A percentile compares a stretch with the other conserved stretches of the same genome.
These are phyloP conservation scores for Mycogone perniciosa DNA, from an alignment of 2,329 filamentous ascomycete species.

Conservation along the genomic window DNA sequence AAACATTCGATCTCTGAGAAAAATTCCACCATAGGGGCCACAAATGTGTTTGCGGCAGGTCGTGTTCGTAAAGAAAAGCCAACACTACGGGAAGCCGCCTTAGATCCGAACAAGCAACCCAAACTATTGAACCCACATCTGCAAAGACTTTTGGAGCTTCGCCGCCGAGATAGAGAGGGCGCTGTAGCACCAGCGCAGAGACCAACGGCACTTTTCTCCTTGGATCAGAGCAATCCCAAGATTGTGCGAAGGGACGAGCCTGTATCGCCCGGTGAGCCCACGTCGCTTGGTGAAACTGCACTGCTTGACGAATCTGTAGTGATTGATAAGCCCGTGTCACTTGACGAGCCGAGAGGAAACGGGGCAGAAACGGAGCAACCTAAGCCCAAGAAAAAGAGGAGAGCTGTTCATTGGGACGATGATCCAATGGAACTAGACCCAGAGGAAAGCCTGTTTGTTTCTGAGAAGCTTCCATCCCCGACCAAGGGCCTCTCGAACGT, in stretches of 20 bases:
- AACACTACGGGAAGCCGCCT: slow-evolving; percentile 33
- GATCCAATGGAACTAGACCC: slow-evolving; percentile 17
- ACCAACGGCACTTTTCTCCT: slow-evolving; percentile 22
- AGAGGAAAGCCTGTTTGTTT: slow-evolving; percentile 20
- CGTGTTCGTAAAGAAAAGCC: slow-evolving; percentile 31
- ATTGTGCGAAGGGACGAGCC: background rate
- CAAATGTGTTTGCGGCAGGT: slow-evolving; percentile 43
- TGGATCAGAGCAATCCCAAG: slow-evolving; percentile 18
- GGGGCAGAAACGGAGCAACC: too few relatives aligned
- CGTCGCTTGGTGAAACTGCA: too few relatives aligned
- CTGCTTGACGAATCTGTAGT: background rate
- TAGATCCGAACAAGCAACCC: slow-evolving; percentile 35
- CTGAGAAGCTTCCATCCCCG: background rate
- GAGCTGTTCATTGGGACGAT: slow-evolving; percentile 22
- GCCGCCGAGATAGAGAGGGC: slow-evolving; percentile 39
- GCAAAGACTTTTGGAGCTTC: slow-evolving; percentile 36
- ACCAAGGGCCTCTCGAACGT: background rate
- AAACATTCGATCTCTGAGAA: background rate
- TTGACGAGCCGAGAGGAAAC: background rate
- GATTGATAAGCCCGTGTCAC: background rate
- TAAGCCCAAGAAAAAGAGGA: slow-evolving; percentile 19
- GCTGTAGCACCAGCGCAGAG: slow-evolving; percentile 29
- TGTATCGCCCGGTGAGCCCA: background rate
- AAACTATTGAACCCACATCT: slow-evolving; percentile 34
- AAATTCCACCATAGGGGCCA: slow-evolving; percentile 1